Evolutionary conservation across 371 early-diverging fungal species (phyloP), one percentile per base, ranked within the genome.

Genomic region (Mortierella sp.): DNA sequence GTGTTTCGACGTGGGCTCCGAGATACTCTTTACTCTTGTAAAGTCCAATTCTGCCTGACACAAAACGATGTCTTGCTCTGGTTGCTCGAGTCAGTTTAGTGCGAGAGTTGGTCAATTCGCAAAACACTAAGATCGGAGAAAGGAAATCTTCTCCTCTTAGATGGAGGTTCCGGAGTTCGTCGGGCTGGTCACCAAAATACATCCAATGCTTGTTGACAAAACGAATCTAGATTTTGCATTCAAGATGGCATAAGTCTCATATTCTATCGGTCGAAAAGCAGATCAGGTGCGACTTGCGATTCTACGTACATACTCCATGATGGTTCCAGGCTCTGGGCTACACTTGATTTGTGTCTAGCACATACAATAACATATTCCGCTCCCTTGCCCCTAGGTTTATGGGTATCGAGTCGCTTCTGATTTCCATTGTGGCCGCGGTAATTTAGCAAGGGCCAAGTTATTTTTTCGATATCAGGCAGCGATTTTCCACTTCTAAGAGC

Each of bases 21-120:
- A 71, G 14, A 52, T 65, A 71, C 8, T 43, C 39, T 0, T 63
- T 71, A 40, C 40, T 71, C 65, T 65, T 71, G 43, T 34, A 71
- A 19, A 65, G 45, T 0, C 71, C 53, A 71, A 71, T 65, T 37
- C 71, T 39, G 22, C 65, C 65, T 4, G 71, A 71, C 14, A 71
- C 65, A 65, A 71, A 71, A 71, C 52, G 71, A 71, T 65, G 26
- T 5, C 64, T 65, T 24, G 71, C 71, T 22, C 71, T 39, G 47
- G 52, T 31, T 19, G 71, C 39, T 14, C 19, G 50, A 7, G 72
- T 72, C 48, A 65, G 53, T 16, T 40, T 72, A 22, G 53, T 72
- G 19, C 72, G 72, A 26, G 72, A 72, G 26, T 72, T 72, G 40
- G 72, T 65, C 44, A 72, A 64, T 13, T 72, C 72, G 11, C 55